Evolutionary conservation across 352 stramenopile genomes (phyloP).

Genomic region (Globisporangium paddicum): DNA sequence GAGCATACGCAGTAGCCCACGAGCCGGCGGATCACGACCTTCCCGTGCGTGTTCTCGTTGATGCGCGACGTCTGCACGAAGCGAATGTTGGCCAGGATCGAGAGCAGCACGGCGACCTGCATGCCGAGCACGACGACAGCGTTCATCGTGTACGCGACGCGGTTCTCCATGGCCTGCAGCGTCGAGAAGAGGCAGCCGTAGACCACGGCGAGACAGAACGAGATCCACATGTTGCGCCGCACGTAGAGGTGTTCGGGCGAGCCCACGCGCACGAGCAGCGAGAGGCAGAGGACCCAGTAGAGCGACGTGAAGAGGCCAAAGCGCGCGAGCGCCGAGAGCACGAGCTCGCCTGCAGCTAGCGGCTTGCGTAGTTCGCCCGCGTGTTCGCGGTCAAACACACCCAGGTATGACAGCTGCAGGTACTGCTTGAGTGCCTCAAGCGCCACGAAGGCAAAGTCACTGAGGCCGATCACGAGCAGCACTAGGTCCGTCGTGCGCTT

Average conservation of each 20-base stretch:
- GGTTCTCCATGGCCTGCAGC: slow-evolving; percentile 22
- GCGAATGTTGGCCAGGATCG: slow-evolving; percentile 48
- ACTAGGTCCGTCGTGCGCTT: slow-evolving; percentile 63
- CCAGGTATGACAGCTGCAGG: slow-evolving; percentile 37
- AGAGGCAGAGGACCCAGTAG: slow-evolving; percentile 67
- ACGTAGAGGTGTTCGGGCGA: slow-evolving; percentile 50
- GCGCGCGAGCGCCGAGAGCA: slow-evolving; percentile 40
- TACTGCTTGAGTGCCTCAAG: slow-evolving; percentile 49
- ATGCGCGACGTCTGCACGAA: slow-evolving; percentile 43
- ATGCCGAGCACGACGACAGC: slow-evolving; percentile 36
- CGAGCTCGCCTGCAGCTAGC: slow-evolving; percentile 17
- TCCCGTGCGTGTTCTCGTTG: slow-evolving; percentile 44
- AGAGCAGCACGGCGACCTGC: slow-evolving; percentile 33
- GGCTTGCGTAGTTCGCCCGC: not conserved
- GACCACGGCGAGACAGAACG: slow-evolving; percentile 33
- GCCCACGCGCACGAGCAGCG: slow-evolving; percentile 60
- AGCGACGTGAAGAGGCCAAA: slow-evolving; percentile 75
- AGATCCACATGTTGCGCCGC: slow-evolving; percentile 41
- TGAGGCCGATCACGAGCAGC: slow-evolving; percentile 58
- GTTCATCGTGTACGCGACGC: slow-evolving; percentile 36
- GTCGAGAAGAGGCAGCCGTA: slow-evolving; percentile 55
- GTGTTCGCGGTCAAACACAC: slow-evolving; percentile 21
- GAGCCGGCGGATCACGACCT: slow-evolving; percentile 51
- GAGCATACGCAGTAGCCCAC: slow-evolving; percentile 52
- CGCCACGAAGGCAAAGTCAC: slow-evolving; percentile 43